Base-by-base conservation (phyloP, 2,329 filamentous ascomycete species). In the Fusarium floridanum region DNA sequence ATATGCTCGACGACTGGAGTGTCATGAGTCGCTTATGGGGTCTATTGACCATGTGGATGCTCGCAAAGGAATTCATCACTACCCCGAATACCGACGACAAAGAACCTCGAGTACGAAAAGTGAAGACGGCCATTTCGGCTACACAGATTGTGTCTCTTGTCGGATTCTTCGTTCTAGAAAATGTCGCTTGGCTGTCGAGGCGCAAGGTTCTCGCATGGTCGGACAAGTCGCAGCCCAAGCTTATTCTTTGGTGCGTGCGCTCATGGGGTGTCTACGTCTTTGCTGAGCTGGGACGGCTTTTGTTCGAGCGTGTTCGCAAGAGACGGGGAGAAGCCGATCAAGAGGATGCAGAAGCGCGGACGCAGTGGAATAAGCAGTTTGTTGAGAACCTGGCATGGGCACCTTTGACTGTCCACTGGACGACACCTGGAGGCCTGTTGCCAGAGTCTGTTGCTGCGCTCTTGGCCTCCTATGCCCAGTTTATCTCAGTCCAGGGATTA, bases 1-100 rank as follows among this genome's bases (percentile, higher is more conserved):
- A 71, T 41, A 56, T 75, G 14, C 10, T 75, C n/a, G 73, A 76
- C n/a, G 73, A 76, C 7, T 75, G 73, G 73, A 73, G 75, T 4
- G 71, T 70, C 2, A 66, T 75, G 2, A 76, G 67, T 11, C 50
- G 73, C 6, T 12, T 75, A 14, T 75, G 73, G 73, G 73, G 73
- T 0, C 9, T 73, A 2, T 2, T 75, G 5, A 55, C 50, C 0
- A 56, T 63, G 9, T 75, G 73, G 73, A 24, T 53, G 3, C 61
- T 68, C 1, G 59, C 63, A 11, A 76, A 73, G 11, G 73, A 71
- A 10, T 56, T 73, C 2, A 22, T 76, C 5, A 3, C 6, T 1
- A 10, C 22, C 8, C 17, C 70, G 5, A 53, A 11, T 3, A 43
- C 8, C 1, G 7, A 56, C 2, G 24, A 64, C 7, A 36, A 55